Evolutionary conservation across 78 protist species (phyloP).

Genomic region (Pigoraptor vietnamica): DNA sequence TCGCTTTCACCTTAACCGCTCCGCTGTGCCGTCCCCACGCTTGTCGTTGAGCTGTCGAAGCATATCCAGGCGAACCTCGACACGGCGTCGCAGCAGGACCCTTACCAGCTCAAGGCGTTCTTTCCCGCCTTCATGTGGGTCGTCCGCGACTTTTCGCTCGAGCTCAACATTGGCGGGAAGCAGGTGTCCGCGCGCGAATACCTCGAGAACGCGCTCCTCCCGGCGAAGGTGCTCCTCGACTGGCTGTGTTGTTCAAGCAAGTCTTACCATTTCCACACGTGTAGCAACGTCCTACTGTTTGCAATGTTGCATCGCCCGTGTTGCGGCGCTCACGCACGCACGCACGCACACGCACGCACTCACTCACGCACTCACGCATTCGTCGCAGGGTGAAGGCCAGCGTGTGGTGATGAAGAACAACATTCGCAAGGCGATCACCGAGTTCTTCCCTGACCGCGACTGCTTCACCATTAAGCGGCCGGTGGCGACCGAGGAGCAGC

Average conservation of each 20-base stretch:
- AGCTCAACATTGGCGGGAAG: slow-evolving; percentile 22
- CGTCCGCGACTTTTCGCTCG: slow-evolving; percentile 34
- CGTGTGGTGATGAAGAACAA: background rate
- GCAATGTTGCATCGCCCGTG: too few relatives aligned
- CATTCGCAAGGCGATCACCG: background rate
- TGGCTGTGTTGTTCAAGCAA: too few relatives aligned
- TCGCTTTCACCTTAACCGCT: too few relatives aligned
- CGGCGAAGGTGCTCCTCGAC: background rate
- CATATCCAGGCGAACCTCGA: background rate
- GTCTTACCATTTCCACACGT: too few relatives aligned
- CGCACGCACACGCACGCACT: too few relatives aligned
- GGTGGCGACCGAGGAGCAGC: background rate
- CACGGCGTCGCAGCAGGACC: background rate
- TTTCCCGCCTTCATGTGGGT: slow-evolving; percentile 46
- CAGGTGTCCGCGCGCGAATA: slow-evolving; percentile 10
- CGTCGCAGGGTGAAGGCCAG: background rate
- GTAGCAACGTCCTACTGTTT: too few relatives aligned
- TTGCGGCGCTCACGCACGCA: too few relatives aligned
- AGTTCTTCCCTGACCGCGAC: slow-evolving; percentile 2
- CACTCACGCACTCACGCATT: too few relatives aligned
- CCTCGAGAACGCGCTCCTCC: slow-evolving; percentile 19
- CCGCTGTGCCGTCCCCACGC: background rate
- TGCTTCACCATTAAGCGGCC: slow-evolving; percentile 24
- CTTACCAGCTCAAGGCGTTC: slow-evolving; percentile 3
- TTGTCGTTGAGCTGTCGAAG: slow-evolving; percentile 19